Evolutionary conservation across 306 rosid genomes (phyloP).

Genomic region (Quercus suber): DNA sequence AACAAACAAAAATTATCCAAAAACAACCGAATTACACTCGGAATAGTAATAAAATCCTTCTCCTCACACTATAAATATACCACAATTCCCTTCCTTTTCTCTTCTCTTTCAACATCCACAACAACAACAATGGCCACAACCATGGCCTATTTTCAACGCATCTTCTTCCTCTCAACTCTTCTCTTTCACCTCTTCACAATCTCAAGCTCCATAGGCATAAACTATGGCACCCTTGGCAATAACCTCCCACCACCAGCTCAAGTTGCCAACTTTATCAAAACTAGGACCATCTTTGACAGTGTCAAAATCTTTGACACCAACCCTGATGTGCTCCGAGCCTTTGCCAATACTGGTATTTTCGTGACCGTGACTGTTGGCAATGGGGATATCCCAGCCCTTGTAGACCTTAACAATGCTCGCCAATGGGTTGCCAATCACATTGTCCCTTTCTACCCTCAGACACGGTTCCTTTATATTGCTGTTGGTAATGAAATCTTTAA

Average conservation of each 20-base stretch:
- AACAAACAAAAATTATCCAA: too few species aligned
- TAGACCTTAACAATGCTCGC: constrained; percentile 29
- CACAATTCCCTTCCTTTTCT: neutral
- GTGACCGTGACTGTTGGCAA: constrained; percentile 74
- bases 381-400: constrained; percentile 52
- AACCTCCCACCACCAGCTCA: constrained; percentile 61
- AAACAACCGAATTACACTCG: neutral
- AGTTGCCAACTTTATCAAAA: constrained; percentile 64
- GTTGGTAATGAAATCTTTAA: constrained; percentile 80
- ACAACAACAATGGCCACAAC: neutral
- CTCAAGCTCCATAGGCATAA: constrained; percentile 64
- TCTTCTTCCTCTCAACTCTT: constrained; percentile 25
- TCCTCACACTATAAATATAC: neutral
- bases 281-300: constrained; percentile 55
- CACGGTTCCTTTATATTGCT: constrained; percentile 59
- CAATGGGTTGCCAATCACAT: constrained; percentile 52
- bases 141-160: constrained; percentile 19
- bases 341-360: constrained; percentile 63
- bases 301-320: constrained; percentile 75
- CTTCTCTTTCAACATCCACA: neutral
- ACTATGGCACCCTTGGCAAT: constrained; percentile 82
- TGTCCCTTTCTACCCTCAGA: constrained; percentile 58
- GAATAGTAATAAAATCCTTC: too few species aligned
- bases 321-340: constrained; percentile 76
- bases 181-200: constrained; percentile 36